These are phyloP conservation scores for Brettanomyces anomalus DNA, from an alignment of 805 yeast genomes.

Conservation along the genomic window DNA sequence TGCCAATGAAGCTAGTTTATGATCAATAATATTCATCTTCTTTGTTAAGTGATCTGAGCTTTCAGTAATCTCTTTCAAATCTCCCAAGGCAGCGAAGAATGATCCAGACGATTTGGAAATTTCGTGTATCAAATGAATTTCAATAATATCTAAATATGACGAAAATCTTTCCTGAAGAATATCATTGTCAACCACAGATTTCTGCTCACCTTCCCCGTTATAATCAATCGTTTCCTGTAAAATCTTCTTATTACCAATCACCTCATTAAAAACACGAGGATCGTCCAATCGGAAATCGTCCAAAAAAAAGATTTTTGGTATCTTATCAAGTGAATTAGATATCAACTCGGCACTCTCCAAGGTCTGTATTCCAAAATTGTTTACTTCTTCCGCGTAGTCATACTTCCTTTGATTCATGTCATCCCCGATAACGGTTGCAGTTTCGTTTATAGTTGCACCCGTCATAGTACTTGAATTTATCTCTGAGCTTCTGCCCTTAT, in stretches of 20 bases:
- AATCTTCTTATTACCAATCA: conserved; percentile 49
- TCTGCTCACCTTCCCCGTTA: conserved; percentile 22
- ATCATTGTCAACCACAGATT: conserved; percentile 41
- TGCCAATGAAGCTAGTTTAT: conserved; percentile 38
- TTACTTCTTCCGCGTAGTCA: too few relatives aligned
- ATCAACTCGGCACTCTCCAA: background rate
- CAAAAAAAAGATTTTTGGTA: conserved; percentile 66
- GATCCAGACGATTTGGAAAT: conserved; percentile 78
- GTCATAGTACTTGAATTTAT: background rate
- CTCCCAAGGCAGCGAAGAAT: conserved; percentile 78
- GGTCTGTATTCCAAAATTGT: too few relatives aligned
- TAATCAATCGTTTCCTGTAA: conserved; percentile 23
- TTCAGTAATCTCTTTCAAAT: conserved; percentile 53
- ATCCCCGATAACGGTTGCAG: background rate
- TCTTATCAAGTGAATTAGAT: conserved; percentile 27
- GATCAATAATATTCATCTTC: conserved; percentile 36
- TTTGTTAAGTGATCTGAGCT: conserved; percentile 44
- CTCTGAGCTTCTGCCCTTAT: background rate
- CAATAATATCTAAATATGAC: conserved; percentile 77
- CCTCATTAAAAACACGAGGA: conserved; percentile 73
- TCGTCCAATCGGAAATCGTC: conserved; percentile 75
- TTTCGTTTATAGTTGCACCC: background rate
- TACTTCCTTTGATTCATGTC: too few relatives aligned
- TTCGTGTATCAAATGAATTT: conserved; percentile 69
- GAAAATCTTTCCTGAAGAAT: conserved; percentile 70